Evolutionary conservation across 2,329 filamentous ascomycete genomes (phyloP), one percentile per base, ranked within the genome.

Genomic region (Claviceps lovelessii): DNA sequence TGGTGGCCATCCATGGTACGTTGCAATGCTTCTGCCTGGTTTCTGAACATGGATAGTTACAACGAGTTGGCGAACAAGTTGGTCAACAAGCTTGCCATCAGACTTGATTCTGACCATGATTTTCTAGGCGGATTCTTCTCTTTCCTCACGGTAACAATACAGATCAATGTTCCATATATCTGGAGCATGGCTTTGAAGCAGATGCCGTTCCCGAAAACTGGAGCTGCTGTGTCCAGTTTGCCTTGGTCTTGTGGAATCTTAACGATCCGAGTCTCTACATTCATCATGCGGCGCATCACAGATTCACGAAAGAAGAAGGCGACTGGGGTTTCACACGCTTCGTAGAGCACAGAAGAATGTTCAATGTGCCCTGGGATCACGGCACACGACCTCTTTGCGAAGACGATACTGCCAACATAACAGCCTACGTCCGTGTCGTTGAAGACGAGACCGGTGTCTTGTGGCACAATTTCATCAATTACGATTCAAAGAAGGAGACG

Each of bases 241-340:
- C 88, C 56, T 76, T 98, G 51, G 91, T 97, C 5, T 76, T 98
- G 54, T 96, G 88, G 85, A 98, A 97, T 69, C 85, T 86, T 49
- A 88, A 91, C 65, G 89, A 96, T 63, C 91, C 93, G n/a, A 83
- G 83, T 58, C 79, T 96, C 62, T 89, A 86, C 68, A 77, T 78
- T 52, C 86, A 95, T 63, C 84, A 89, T 73, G 79, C 76, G 47
- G 93, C 93, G n/a, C 89, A 90, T 62, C 93, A 98, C 67, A 86
- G 93, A 56, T 98, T 97, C 70, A 97, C 90, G 4, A 88, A 87
- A 59, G 93, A 97, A 47, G 93, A 98, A 70, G 90, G 89, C 29
- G 93, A 98, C 64, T 98, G 93, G 93, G 93, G 93, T 1, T 98
- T 98, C 68, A 98, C 93, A n/a, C 78, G 91, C 55, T 98, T 97